phyloP scores from a whole-genome alignment of 2,329 filamentous ascomycete species.

The Lachnellula hyalina region DNA sequence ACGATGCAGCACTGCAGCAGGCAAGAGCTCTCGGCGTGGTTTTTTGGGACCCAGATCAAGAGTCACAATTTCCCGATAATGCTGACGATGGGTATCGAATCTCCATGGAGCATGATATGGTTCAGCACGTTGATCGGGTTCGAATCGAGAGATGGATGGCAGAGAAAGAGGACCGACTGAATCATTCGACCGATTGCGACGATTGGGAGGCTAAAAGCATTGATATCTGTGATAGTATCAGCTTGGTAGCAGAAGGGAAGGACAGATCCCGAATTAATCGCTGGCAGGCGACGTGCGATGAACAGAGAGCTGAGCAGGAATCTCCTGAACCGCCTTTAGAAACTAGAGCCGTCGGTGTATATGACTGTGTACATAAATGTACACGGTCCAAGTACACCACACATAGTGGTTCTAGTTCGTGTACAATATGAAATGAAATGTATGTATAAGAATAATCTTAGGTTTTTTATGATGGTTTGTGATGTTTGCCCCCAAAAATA shows the following conservation, averaged over 20 bases:
- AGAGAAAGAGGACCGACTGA: neutral
- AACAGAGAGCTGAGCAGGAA: neutral
- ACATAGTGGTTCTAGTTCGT: no score
- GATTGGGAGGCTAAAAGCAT: constrained; percentile 8
- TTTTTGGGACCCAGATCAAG: constrained; percentile 6
- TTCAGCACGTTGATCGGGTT: constrained; percentile 10
- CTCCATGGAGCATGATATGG: constrained; percentile 12
- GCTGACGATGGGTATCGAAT: constrained; percentile 17
- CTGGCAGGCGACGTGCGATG: constrained; percentile 8
- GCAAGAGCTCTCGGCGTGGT: constrained; percentile 6
- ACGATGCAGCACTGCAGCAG: neutral
- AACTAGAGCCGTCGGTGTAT: no score
- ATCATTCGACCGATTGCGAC: neutral
- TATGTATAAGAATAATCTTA: neutral
- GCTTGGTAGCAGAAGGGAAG: constrained; percentile 9
- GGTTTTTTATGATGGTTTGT: neutral
- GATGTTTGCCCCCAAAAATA: neutral
- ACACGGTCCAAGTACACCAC: no score
- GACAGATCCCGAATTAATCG: constrained; percentile 9
- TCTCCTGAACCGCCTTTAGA: no score
- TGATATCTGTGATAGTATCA: constrained; percentile 12
- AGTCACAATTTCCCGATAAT: constrained; percentile 12
- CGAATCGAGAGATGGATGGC: constrained; percentile 16
- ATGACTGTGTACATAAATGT: no score
- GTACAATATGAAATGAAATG: no score